These are phyloP conservation scores for Penicillium polonicum DNA, from an alignment of 2,329 filamentous ascomycete species.

Conservation along the genomic window DNA sequence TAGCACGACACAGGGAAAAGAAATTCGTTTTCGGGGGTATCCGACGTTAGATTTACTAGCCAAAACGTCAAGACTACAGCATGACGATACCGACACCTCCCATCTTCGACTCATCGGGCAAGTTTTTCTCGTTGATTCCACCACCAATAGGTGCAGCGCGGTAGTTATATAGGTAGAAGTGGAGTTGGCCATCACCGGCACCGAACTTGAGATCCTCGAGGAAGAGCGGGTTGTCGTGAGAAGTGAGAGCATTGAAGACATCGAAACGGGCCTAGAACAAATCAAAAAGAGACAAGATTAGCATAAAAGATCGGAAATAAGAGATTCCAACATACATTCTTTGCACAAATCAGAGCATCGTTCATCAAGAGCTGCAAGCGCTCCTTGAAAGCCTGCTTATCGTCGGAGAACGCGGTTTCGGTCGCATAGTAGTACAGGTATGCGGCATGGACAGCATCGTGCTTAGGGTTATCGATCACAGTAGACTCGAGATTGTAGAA, in stretches of 20 bases:
- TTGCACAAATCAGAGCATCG: conserved; percentile 85
- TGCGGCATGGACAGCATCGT: conserved; percentile 78
- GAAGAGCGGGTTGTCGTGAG: conserved; percentile 93
- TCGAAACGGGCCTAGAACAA: conserved; percentile 68
- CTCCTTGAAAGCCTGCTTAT: conserved; percentile 64
- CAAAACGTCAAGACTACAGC: conserved; percentile 50
- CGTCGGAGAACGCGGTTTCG: conserved; percentile 65
- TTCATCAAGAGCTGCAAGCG: conserved; percentile 77
- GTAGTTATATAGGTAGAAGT: conserved; percentile 99
- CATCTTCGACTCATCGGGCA: conserved; percentile 71
- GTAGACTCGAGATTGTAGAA: conserved; percentile 95
- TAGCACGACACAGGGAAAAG: conserved; percentile 10
- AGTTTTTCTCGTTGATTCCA: conserved; percentile 76
- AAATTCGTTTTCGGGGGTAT: conserved; percentile 18
- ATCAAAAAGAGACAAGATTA: neutral
- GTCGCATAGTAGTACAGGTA: conserved; percentile 98
- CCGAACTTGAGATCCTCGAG: conserved; percentile 93
- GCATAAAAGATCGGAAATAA: neutral
- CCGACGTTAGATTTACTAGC: conserved; percentile 11
- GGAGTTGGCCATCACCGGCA: conserved; percentile 86
- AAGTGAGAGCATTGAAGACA: conserved; percentile 91
- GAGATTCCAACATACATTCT: conserved; percentile 54
- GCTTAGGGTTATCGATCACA: conserved; percentile 77
- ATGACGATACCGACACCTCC: conserved; percentile 91
- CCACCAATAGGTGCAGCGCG: conserved; percentile 79